Percentiles rank a stretch among this genome's conserved stretches.
Conservation (phyloP, 2,329 filamentous ascomycete genomes). For the Epichloe festucae region DNA sequence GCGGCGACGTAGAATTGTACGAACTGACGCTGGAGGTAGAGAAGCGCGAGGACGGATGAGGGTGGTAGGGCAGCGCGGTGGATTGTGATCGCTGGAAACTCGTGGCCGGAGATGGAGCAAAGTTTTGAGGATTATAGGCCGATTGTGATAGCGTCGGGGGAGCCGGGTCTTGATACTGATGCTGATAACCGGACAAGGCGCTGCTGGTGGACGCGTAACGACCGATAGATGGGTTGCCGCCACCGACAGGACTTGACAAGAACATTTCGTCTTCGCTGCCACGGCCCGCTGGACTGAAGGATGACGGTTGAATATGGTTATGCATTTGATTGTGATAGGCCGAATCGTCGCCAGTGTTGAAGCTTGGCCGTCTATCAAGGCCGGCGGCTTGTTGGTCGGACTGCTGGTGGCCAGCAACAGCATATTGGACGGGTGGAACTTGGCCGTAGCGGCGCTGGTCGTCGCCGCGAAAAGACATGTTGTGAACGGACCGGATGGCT, state of each 20-base stretch:
- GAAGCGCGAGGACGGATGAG: constrained; percentile 27
- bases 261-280: constrained; percentile 48
- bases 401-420: constrained; percentile 28
- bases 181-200: constrained; percentile 38
- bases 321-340: constrained; percentile 32
- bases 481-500: constrained; percentile 1
- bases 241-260: constrained; percentile 33
- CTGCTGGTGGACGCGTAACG: constrained; percentile 30
- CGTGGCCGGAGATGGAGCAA: constrained; percentile 22
- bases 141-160: constrained; percentile 30
- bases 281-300: constrained; percentile 1
- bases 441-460: constrained; percentile 53
- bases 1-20: constrained; percentile 19
- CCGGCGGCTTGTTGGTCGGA: constrained; percentile 7
- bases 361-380: constrained; percentile 50
- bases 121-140: constrained; percentile 62
- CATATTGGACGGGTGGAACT: constrained; percentile 52
- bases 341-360: constrained; percentile 63
- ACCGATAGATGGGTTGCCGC: constrained; percentile 10
- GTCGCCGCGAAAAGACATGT: constrained; percentile 53
- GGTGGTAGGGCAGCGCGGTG: constrained; percentile 36
- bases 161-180: constrained; percentile 34
- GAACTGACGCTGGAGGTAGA: constrained; percentile 22
- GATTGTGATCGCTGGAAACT: constrained; percentile 34
- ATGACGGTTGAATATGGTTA: constrained; percentile 11